Percentiles rank a stretch among this genome's conserved stretches.
Conservation (phyloP, 2,329 filamentous ascomycete genomes). For the Herpotrichia juniperi region DNA sequence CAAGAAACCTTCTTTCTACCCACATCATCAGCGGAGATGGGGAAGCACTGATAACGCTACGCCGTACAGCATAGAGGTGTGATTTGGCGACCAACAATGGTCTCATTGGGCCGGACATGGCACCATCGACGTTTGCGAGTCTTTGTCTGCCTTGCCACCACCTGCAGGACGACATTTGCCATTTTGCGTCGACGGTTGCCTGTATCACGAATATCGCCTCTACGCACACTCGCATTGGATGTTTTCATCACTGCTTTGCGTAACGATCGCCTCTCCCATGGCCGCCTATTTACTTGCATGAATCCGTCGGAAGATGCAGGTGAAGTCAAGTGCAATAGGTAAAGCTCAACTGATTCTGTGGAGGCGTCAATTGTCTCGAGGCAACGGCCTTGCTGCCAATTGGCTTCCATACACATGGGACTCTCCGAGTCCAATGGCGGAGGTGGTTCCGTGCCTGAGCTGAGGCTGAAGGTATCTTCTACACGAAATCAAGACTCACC, state of each 20-base stretch:
- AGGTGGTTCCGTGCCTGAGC: background rate
- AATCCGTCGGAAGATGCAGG: background rate
- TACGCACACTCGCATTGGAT: background rate
- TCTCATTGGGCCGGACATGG: conserved; percentile 10
- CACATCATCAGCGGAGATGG: background rate
- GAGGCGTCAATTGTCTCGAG: background rate
- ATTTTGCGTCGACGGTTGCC: background rate
- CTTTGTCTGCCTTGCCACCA: conserved; percentile 2
- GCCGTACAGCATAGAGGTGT: conserved; percentile 4
- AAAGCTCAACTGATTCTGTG: background rate
- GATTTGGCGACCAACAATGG: conserved; percentile 2
- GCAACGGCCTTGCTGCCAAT: background rate
- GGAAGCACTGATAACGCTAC: background rate
- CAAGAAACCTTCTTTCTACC: conserved; percentile 12
- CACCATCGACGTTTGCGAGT: conserved; percentile 5
- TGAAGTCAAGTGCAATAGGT: background rate
- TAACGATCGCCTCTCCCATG: too few species aligned
- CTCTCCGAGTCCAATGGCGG: background rate
- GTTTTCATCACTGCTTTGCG: too few species aligned
- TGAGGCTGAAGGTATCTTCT: background rate
- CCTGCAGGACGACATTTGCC: background rate
- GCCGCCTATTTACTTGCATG: conserved; percentile 2
- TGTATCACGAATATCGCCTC: background rate
- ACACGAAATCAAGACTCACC: background rate
- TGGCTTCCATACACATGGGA: background rate